Percentiles rank a stretch among this genome's conserved stretches.
These are phyloP conservation scores for Trichoderma atroviride DNA, from an alignment of 2,329 filamentous ascomycete genomes.

Conservation along the genomic window DNA sequence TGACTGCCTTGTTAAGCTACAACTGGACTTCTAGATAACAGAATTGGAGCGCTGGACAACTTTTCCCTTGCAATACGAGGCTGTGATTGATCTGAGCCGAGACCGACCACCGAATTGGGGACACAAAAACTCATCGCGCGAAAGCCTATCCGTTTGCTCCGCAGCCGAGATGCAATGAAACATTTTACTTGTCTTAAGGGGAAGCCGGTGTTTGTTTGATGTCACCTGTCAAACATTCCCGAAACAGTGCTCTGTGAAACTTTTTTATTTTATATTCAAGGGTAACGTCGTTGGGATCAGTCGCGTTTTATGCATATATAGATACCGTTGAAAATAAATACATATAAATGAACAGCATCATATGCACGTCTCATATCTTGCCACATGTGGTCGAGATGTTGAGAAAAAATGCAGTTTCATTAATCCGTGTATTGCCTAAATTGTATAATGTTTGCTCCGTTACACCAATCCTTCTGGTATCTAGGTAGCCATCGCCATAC, in stretches of 20 bases:
- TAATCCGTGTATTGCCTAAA: too few relatives aligned
- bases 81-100: too few relatives aligned
- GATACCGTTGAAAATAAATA: neutral
- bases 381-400: too few relatives aligned
- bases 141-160: conserved; percentile 17
- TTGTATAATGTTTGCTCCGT: neutral
- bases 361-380: neutral
- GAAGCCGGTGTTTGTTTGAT: conserved; percentile 22
- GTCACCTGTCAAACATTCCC: conserved; percentile 27
- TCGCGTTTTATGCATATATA: neutral
- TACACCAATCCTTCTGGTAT: neutral
- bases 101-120: too few relatives aligned
- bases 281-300: neutral
- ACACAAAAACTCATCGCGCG: neutral
- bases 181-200: neutral
- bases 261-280: neutral
- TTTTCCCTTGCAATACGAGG: too few relatives aligned
- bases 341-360: neutral
- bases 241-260: conserved; percentile 13
- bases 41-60: too few relatives aligned
- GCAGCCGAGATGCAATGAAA: conserved; percentile 12
- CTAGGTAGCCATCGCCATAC: neutral
- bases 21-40: too few relatives aligned
- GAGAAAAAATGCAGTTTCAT: neutral
- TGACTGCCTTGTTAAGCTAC: too few relatives aligned